These are phyloP conservation scores for Pseudocercospora crystallina DNA, from an alignment of 2,329 filamentous ascomycete genomes.

Conservation along the genomic window DNA sequence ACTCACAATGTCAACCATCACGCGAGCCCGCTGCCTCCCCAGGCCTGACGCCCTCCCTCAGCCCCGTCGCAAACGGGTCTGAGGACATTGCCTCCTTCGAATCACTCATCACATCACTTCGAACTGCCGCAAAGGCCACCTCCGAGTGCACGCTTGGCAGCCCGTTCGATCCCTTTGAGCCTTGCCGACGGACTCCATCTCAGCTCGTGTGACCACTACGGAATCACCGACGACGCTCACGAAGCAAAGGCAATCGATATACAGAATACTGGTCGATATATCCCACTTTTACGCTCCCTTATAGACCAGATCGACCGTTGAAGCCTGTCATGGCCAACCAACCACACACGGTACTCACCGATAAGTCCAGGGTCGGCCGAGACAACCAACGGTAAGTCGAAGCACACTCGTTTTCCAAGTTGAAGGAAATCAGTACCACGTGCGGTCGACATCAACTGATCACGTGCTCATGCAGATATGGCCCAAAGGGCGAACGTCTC, in stretches of 20 bases:
- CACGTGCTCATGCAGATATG: slow-evolving; percentile 66
- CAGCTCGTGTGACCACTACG: slow-evolving; percentile 18
- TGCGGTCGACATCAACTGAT: not conserved
- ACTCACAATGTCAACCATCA: slow-evolving; percentile 29
- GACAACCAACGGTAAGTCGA: slow-evolving; percentile 65
- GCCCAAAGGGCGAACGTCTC: slow-evolving; percentile 84
- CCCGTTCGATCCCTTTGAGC: slow-evolving; percentile 14
- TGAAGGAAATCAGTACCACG: no score
- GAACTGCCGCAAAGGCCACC: no score
- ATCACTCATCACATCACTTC: no score
- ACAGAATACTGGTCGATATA: slow-evolving; percentile 5
- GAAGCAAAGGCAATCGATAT: not conserved
- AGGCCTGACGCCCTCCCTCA: slow-evolving; percentile 48
- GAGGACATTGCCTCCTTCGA: slow-evolving; percentile 33
- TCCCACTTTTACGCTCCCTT: slow-evolving; percentile 24
- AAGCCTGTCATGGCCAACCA: slow-evolving; percentile 44
- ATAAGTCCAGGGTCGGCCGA: slow-evolving; percentile 71
- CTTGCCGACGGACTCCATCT: not conserved
- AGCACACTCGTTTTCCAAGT: no score
- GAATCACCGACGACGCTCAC: slow-evolving; percentile 4
- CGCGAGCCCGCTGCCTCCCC: slow-evolving; percentile 38
- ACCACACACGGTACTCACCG: slow-evolving; percentile 42
- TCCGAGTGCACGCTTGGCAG: slow-evolving; percentile 13
- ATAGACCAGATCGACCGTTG: slow-evolving; percentile 16
- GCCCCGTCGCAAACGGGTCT: slow-evolving; percentile 53